phyloP scores from a whole-genome alignment of 805 yeast genomes.

The Blastobotrys mokoenaii region DNA sequence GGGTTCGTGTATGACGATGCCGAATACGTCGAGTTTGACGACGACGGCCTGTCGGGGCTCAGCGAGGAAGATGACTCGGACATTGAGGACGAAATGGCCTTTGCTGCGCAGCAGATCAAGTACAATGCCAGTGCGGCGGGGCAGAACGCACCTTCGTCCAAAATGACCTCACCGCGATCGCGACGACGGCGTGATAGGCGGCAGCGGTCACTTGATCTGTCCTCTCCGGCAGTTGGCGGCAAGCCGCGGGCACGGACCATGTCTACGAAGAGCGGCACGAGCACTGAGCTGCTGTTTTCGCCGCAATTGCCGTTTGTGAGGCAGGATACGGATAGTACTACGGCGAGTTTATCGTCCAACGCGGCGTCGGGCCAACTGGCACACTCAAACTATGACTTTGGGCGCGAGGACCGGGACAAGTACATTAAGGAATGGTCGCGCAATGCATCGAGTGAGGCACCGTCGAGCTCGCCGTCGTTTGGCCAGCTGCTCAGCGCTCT shows the following conservation, averaged over 20 bases:
- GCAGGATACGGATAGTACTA: background rate
- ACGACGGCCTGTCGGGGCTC: constrained; percentile 25
- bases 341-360: background rate
- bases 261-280: constrained; percentile 4
- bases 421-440: background rate
- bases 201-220: constrained; percentile 4
- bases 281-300: background rate
- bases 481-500: background rate
- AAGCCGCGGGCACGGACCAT: constrained; percentile 4
- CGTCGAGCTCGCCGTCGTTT: background rate
- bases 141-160: constrained; percentile 5
- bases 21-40: constrained; percentile 13
- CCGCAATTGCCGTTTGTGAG: background rate
- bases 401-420: background rate
- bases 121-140: constrained; percentile 13
- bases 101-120: constrained; percentile 28
- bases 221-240: background rate
- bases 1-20: constrained; percentile 1
- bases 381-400: background rate
- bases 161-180: constrained; percentile 11
- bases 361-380: background rate
- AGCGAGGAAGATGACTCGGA: constrained; percentile 34
- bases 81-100: constrained; percentile 34
- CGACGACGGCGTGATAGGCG: constrained; percentile 5
- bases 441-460: background rate